Conservation (phyloP, 202 grass and related monocot species). For the Carex arenaria region DNA sequence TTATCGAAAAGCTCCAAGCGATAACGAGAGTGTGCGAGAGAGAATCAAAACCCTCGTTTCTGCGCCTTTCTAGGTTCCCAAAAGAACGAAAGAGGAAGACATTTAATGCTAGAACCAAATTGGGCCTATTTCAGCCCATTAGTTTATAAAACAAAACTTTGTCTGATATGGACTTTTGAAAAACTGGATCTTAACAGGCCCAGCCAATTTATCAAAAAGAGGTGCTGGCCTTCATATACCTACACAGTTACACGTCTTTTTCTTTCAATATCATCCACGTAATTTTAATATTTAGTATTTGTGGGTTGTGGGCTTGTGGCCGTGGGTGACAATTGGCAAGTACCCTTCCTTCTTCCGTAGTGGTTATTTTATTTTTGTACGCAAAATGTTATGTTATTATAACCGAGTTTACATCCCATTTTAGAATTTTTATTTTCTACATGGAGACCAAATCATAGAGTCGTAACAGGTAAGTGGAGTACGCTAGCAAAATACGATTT, state of each 20-base stretch:
- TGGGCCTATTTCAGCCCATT: background rate
- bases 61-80: background rate
- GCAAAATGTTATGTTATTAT: background rate
- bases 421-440: background rate
- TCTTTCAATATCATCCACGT: background rate
- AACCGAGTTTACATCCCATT: background rate
- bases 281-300: background rate
- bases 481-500: constrained; percentile 1
- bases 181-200: background rate
- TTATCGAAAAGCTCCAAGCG: background rate
- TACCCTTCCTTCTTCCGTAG: background rate
- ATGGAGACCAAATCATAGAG: background rate
- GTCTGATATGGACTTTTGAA: background rate
- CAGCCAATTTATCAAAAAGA: background rate
- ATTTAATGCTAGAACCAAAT: background rate
- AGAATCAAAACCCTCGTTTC: constrained; percentile 6
- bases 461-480: background rate
- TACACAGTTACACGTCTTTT: background rate
- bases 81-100: background rate
- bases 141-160: background rate
- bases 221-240: background rate
- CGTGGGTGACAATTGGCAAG: background rate
- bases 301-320: too few relatives aligned
- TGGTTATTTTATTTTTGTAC: background rate
- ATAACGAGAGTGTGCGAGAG: background rate